These are phyloP conservation scores for Phytophthora colocasiae DNA, from an alignment of 352 stramenopile species.

Conservation along the genomic window DNA sequence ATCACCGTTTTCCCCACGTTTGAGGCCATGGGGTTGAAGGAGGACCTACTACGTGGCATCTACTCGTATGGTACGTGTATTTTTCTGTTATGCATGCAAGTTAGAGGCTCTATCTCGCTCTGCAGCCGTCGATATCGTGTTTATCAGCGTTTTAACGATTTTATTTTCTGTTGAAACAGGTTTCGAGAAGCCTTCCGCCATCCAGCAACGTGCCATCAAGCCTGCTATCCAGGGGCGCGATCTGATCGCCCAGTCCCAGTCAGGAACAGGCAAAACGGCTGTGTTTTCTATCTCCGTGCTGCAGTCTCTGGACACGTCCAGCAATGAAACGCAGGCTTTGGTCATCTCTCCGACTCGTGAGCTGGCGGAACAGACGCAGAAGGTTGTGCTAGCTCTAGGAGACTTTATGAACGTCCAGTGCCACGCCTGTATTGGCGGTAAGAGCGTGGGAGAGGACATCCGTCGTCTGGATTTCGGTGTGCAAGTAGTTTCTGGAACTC, in stretches of 20 bases:
- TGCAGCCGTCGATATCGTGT: slow-evolving; percentile 1
- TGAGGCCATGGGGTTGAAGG: slow-evolving; percentile 92
- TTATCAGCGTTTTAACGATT: slow-evolving; percentile 4
- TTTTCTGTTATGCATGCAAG: not conserved
- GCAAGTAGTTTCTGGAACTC: slow-evolving; percentile 96
- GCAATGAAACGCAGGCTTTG: slow-evolving; percentile 95
- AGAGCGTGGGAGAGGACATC: slow-evolving; percentile 95
- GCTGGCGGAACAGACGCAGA: slow-evolving; percentile 97
- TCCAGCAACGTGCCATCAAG: slow-evolving; percentile 98
- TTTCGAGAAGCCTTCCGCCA: slow-evolving; percentile 98
- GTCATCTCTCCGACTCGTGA: slow-evolving; percentile 97
- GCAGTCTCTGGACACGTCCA: slow-evolving; percentile 93
- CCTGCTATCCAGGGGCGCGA: slow-evolving; percentile 96
- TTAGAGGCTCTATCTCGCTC: slow-evolving; percentile 5
- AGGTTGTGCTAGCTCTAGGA: slow-evolving; percentile 94
- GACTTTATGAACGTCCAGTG: slow-evolving; percentile 99
- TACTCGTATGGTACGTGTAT: slow-evolving; percentile 73
- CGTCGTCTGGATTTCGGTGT: slow-evolving; percentile 95
- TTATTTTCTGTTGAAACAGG: slow-evolving; percentile 40
- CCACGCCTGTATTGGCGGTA: slow-evolving; percentile 96
- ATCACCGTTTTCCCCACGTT: slow-evolving; percentile 90
- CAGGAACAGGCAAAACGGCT: slow-evolving; percentile 95
- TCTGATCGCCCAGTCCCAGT: slow-evolving; percentile 97
- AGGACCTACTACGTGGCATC: slow-evolving; percentile 92
- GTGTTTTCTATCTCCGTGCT: slow-evolving; percentile 96